Evolutionary conservation across 768 basidiomycete genomes (phyloP), one percentile per base, ranked within the genome.

Genomic region (Pluteus cervinus): DNA sequence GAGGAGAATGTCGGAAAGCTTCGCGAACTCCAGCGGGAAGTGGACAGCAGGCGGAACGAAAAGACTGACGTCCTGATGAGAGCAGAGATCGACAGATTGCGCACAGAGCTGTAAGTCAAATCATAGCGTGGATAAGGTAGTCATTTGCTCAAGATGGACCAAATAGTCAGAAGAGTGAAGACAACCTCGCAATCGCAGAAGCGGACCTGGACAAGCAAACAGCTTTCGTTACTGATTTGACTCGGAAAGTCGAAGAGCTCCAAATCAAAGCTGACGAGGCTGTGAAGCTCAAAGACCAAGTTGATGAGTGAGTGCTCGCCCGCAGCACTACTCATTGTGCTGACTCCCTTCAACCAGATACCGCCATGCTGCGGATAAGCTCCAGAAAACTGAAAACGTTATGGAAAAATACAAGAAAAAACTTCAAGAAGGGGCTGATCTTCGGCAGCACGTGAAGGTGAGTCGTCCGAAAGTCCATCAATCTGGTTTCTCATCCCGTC

Each of bases 401-500:
- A 88, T 96, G 76, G 92, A 97, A 61, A 99, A 98, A 59, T 93
- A 97, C 61, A 94, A 93, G 66, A 93, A 89, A 73, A 99, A 98
- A 62, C 73, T 98, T 1, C 94, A 97, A 51, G 96, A 97, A 56
- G 79, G 86, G 4, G 90, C 86, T 10, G 89, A 94, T 46, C 66
- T 93, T 14, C 79, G 91, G 18, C 88, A 89, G 44, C 80, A 82
- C 40, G 78, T 93, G 52, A 89, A 86, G 64, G 88, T 84, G 39
- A 24, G 60, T 48, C 55, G 17, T 50, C 52, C 18, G 29, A 14
- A 25, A n/a, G 14, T 29, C 17, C 2, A 28, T 38, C 20, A 24
- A 34, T 33, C 10, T 39, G 17, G 34, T 24, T 24, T 24, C 24
- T 29, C 23, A 43, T 23, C 16, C 25, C 42, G 16, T 37, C 10